Conservation (phyloP, 345 rosid species). For the Theobroma cacao region DNA sequence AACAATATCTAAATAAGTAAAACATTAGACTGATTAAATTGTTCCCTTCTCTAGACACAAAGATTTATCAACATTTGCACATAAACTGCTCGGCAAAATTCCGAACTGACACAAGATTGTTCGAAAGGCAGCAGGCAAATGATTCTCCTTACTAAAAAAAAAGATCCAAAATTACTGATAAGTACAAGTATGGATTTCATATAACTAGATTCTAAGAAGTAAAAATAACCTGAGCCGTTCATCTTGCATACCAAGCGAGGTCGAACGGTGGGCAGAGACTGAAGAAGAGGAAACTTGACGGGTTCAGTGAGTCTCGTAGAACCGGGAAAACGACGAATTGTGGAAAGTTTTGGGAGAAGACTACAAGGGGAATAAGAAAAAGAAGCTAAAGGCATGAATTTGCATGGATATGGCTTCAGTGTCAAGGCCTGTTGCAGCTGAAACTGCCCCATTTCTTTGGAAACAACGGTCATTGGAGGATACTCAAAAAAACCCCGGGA, state of each 20-base stretch:
- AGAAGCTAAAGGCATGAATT: constrained; percentile 19
- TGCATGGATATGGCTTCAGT: constrained; percentile 11
- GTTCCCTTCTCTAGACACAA: neutral
- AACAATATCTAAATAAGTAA: constrained; percentile 51
- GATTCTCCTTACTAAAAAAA: neutral
- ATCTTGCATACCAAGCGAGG: constrained; percentile 7
- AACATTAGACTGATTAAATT: neutral
- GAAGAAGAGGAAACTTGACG: neutral
- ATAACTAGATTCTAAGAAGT: neutral
- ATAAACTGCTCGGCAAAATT: neutral
- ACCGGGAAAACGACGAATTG: neutral
- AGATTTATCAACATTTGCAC: neutral
- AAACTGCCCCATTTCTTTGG: constrained; percentile 25
- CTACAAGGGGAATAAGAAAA: neutral
- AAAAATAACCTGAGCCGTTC: neutral
- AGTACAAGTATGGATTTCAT: neutral
- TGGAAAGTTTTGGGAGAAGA: neutral
- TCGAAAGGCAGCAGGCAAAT: neutral
- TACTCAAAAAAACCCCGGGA: neutral
- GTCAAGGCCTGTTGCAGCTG: constrained; percentile 19
- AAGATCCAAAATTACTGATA: neutral
- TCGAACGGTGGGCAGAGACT: neutral
- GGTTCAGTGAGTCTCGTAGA: neutral
- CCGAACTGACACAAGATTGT: neutral
- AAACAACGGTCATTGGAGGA: neutral